Conservation (phyloP, 768 basidiomycete genomes). For the Xanthoconium purpureum region DNA sequence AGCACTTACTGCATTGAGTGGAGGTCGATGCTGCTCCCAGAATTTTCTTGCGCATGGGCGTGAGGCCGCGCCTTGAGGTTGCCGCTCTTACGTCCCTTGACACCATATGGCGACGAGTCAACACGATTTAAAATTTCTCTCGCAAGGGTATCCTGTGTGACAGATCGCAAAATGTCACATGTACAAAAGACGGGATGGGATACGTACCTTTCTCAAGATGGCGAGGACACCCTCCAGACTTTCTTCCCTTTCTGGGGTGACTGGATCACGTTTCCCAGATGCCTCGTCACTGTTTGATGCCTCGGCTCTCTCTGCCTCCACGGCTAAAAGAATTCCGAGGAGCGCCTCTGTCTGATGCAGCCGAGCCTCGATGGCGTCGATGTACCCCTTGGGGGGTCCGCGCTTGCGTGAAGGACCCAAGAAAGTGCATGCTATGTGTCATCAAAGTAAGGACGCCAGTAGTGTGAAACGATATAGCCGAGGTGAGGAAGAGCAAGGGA, state of each 20-base stretch:
- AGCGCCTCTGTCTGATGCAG: constrained; percentile 90
- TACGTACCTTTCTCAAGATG: constrained; percentile 50
- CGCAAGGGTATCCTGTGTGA: constrained; percentile 66
- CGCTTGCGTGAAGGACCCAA: constrained; percentile 78
- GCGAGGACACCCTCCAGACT: constrained; percentile 37
- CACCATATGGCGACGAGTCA: constrained; percentile 77
- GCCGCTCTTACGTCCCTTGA: constrained; percentile 59
- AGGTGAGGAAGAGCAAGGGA: neutral
- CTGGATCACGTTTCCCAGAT: constrained; percentile 22
- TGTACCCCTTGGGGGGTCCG: constrained; percentile 91
- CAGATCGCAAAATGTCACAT: neutral
- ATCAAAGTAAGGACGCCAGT: constrained; percentile 4
- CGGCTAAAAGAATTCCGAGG: constrained; percentile 72
- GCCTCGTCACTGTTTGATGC: constrained; percentile 29
- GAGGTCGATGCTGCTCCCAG: constrained; percentile 35
- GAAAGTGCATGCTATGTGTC: constrained; percentile 64
- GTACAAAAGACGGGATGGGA: neutral
- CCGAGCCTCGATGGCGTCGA: constrained; percentile 89
- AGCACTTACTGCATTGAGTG: constrained; percentile 61
- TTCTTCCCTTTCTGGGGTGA: constrained; percentile 9
- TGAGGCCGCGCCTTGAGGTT: constrained; percentile 30
- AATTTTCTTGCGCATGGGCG: constrained; percentile 17
- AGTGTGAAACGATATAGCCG: constrained; percentile 1
- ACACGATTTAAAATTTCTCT: constrained; percentile 78
- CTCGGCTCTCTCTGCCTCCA: constrained; percentile 28